phyloP scores from a whole-genome alignment of 257 asterid genomes.

The Capsicum baccatum region DNA sequence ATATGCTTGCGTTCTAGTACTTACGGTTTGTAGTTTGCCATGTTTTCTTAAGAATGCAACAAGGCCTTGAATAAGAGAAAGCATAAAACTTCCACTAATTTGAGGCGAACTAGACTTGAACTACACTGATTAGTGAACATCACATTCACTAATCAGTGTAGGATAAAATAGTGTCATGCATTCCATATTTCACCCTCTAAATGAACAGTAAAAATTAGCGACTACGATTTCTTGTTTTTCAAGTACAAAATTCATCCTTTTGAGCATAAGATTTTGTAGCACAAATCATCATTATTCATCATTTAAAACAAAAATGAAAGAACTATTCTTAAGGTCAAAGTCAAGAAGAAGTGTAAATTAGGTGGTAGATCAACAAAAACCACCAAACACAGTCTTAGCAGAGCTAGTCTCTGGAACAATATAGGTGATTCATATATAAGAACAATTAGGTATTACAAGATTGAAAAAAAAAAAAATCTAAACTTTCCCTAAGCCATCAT shows the following conservation, averaged over 20 bases:
- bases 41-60: constrained; percentile 7
- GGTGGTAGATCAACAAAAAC: constrained; percentile 7
- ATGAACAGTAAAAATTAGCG: background rate
- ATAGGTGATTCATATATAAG: background rate
- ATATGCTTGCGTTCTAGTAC: background rate
- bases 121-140: background rate
- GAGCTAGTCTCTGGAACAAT: background rate
- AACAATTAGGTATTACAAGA: background rate
- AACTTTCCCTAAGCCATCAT: background rate
- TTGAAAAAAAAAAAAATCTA: background rate
- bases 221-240: background rate
- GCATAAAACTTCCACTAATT: background rate
- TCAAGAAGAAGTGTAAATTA: background rate
- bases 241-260: constrained; percentile 3
- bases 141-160: background rate
- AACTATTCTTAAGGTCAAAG: background rate
- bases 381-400: background rate
- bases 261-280: background rate
- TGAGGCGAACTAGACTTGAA: background rate
- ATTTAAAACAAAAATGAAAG: background rate
- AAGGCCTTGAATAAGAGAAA: background rate
- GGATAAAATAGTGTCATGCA: background rate
- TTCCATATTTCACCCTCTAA: background rate
- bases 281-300: background rate
- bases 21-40: background rate